Evolutionary conservation across 1,284 basidiomycete genomes (phyloP).

Genomic region (Cutaneotrichosporon sp.): DNA sequence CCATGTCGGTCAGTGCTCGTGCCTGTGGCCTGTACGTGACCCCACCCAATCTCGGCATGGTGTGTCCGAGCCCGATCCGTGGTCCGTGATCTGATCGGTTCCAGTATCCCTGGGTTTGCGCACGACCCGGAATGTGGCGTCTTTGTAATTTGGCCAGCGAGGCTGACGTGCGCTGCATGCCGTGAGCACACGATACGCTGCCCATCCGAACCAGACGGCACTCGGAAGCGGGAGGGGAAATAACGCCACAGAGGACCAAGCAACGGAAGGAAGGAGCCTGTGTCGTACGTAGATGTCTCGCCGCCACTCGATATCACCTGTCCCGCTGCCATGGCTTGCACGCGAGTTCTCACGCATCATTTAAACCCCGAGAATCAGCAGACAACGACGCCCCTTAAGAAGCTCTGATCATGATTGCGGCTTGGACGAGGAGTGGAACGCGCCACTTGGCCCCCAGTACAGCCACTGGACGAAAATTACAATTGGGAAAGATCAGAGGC

Average conservation of each 20-base stretch:
- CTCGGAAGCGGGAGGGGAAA: neutral
- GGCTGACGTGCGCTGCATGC: neutral
- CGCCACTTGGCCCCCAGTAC: too few relatives aligned
- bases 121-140: neutral
- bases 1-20: neutral
- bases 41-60: neutral
- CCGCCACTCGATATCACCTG: too few relatives aligned
- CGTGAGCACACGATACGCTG: neutral
- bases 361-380: too few relatives aligned
- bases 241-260: neutral
- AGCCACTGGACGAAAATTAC: too few relatives aligned
- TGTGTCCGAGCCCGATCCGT: neutral
- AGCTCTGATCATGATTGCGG: too few relatives aligned
- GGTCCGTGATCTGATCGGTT: neutral
- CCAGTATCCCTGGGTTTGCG: neutral
- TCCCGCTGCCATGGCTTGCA: too few relatives aligned
- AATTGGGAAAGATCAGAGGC: too few relatives aligned
- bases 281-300: too few relatives aligned
- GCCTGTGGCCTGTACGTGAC: neutral
- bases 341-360: too few relatives aligned
- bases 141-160: neutral
- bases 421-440: too few relatives aligned
- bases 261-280: neutral
- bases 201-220: neutral
- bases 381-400: too few relatives aligned